Base-by-base conservation (phyloP, 768 basidiomycete genomes). In the Suillus placidus region DNA sequence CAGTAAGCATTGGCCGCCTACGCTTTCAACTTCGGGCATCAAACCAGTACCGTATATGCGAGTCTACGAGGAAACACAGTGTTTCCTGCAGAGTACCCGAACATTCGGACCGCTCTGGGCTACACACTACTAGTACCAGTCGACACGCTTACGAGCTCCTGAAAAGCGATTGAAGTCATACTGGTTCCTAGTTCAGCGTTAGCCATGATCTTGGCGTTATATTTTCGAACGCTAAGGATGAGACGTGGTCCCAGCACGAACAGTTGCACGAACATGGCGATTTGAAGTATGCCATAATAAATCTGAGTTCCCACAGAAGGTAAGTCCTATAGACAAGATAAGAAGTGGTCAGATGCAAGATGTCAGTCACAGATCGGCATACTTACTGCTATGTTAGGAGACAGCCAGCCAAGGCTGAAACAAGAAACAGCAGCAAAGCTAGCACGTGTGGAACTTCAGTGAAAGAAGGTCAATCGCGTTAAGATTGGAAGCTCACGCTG, bases 361-460 rank as follows among this genome's bases (percentile, higher is more conserved):
- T 26, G 23, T 3, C 49, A 26, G 14, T 16, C 14, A 51, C 6
- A 26, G 14, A 51, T 51, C 7, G 49, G 49, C 49, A 51, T 14
- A 7, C 49, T 16, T 26, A 51, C 49, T 7, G 26, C 7, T 7
- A 51, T 14, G 13, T 26, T 51, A 26, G 49, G 49, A 26, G 23
- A 51, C 49, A 51, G 26, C 13, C 49, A 26, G 0, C 49, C 49
- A 7, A 51, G 49, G 49, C 26, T 51, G 23, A 51, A 26, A 51
- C 49, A 51, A 26, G 49, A 51, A 51, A 51, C 49, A 26, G 49
- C 49, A 51, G 49, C 49, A 51, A 51, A 51, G 13, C 49, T 51
- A 26, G 49, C 23, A 51, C 13, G 26, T 6, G 49, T 16, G 13
- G 6, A 14, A 51, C n/a, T 26, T 51, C 13, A 51, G 49, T 3